phyloP scores from a whole-genome alignment of 1,284 basidiomycete genomes.

The Mycosarcoma maydis region DNA sequence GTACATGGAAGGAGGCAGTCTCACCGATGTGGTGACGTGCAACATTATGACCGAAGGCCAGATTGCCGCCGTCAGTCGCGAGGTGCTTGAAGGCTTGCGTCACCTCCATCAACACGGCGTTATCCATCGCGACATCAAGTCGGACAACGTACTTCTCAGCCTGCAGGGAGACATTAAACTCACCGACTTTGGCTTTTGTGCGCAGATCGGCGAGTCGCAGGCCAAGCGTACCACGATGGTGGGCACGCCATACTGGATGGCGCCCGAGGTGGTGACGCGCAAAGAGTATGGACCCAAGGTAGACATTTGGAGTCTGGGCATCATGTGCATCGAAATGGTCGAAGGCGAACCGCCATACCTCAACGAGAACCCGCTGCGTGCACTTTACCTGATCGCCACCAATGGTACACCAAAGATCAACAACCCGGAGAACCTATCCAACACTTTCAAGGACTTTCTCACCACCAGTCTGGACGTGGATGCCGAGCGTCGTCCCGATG shows the following conservation, averaged over 20 bases:
- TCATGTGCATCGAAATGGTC: slow-evolving; percentile 99
- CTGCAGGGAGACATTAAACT: slow-evolving; percentile 95
- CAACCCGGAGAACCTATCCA: slow-evolving; percentile 87
- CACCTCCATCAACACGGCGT: slow-evolving; percentile 93
- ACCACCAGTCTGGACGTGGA: slow-evolving; percentile 91
- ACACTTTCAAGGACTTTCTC: slow-evolving; percentile 90
- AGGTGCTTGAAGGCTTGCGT: slow-evolving; percentile 88
- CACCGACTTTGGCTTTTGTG: slow-evolving; percentile 99
- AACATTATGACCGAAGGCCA: slow-evolving; percentile 93
- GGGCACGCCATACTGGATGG: slow-evolving; percentile 99
- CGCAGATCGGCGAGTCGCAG: slow-evolving; percentile 89
- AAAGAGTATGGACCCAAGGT: slow-evolving; percentile 99
- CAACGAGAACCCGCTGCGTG: slow-evolving; percentile 94
- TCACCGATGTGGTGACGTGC: slow-evolving; percentile 96
- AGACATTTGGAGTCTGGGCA: slow-evolving; percentile 97
- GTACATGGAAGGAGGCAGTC: slow-evolving; percentile 92
- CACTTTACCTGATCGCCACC: slow-evolving; percentile 94
- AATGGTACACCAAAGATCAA: slow-evolving; percentile 98
- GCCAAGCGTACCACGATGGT: slow-evolving; percentile 99
- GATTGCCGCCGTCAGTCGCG: slow-evolving; percentile 90
- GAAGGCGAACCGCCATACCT: slow-evolving; percentile 98
- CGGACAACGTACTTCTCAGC: slow-evolving; percentile 91
- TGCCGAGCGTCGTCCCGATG: slow-evolving; percentile 88
- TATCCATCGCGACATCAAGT: slow-evolving; percentile 98
- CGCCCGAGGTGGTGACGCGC: slow-evolving; percentile 95